Evolutionary conservation across 2,329 filamentous ascomycete genomes (phyloP).

Genomic region (Metarhizium album): DNA sequence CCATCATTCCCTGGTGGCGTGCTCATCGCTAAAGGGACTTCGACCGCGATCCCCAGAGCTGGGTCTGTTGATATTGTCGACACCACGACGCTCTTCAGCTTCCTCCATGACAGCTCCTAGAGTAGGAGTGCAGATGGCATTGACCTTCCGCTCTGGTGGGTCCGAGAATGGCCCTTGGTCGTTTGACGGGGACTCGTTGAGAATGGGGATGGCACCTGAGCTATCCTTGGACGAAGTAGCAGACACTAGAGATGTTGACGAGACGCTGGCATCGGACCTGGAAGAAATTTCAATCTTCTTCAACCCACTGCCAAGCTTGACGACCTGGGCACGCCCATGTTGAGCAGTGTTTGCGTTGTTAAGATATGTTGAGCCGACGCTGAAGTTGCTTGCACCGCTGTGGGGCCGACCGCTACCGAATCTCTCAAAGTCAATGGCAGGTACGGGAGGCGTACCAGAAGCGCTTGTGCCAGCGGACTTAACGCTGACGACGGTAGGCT

Average conservation of each 20-base stretch:
- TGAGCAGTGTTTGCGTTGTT: conserved; percentile 53
- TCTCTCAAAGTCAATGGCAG: conserved; percentile 55
- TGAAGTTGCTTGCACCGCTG: conserved; percentile 50
- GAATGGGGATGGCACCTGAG: conserved; percentile 36
- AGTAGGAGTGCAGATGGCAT: conserved; percentile 28
- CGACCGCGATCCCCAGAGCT: conserved; percentile 19
- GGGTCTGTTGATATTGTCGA: conserved; percentile 18
- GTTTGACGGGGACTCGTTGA: conserved; percentile 37
- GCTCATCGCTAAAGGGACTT: conserved; percentile 48
- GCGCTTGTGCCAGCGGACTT: conserved; percentile 53
- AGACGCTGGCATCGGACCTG: conserved; percentile 25
- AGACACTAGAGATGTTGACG: conserved; percentile 12
- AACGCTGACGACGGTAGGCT: conserved; percentile 88
- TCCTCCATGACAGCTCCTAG: conserved; percentile 47
- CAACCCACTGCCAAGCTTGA: conserved; percentile 42
- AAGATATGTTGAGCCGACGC: conserved; percentile 57
- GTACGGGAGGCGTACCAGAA: conserved; percentile 57
- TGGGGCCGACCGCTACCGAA: conserved; percentile 38
- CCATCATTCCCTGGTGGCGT: conserved; percentile 40
- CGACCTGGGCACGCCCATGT: conserved; percentile 46
- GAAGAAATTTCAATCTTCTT: conserved; percentile 33
- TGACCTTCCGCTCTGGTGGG: conserved; percentile 28
- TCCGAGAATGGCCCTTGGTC: conserved; percentile 51
- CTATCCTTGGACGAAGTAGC: conserved; percentile 4
- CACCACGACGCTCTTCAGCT: conserved; percentile 26